Evolutionary conservation across 2,329 filamentous ascomycete species (phyloP), one percentile per base, ranked within the genome.

Genomic region (Apiospora rasikravindrae): DNA sequence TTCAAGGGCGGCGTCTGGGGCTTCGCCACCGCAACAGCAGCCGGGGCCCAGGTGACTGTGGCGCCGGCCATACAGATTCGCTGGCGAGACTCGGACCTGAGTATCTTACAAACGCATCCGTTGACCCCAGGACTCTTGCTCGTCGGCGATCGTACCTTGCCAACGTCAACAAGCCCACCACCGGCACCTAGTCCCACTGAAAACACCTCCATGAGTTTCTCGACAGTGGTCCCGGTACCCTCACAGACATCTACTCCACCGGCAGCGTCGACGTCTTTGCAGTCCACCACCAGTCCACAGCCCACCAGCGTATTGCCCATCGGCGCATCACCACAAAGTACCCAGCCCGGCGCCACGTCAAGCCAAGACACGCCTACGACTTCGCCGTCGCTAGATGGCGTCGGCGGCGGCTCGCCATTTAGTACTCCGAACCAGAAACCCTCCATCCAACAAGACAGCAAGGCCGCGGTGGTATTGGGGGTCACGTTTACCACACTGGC

Each of bases 1-100:
- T 83, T 81, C 68, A 80, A 79, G 2, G 82, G 82, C 10, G 82
- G 82, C 40, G 77, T 83, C 68, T 83, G 82, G 82, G 82, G 82
- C 7, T 80, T 80, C 51, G 72, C 57, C 19, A 76, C 75, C 5
- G 75, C 73, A 4, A 76, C 76, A 2, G 73, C 72, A 0, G 24
- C 66, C 6, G 73, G 69, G 2, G 75, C 75, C 4, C 26, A 69
- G 6, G 74, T 80, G 13, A 82, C 81, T 2, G 78, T 81, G 14
- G 82, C 81, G 16, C 82, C 82, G 47, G 81, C 81, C 16, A 73
- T 84, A 57, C 82, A 84, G 73, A 83, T 83, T 71, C 81, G 82
- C 40, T 84, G 80, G 77, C 78, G 78, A 4, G 79, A 81, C 33
- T 75, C 76, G 29, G 82, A 84, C 71, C 73, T 84, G 47, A 75